Base-by-base conservation (phyloP, 1,284 basidiomycete genomes). In the Leucoagaricus sp. region DNA sequence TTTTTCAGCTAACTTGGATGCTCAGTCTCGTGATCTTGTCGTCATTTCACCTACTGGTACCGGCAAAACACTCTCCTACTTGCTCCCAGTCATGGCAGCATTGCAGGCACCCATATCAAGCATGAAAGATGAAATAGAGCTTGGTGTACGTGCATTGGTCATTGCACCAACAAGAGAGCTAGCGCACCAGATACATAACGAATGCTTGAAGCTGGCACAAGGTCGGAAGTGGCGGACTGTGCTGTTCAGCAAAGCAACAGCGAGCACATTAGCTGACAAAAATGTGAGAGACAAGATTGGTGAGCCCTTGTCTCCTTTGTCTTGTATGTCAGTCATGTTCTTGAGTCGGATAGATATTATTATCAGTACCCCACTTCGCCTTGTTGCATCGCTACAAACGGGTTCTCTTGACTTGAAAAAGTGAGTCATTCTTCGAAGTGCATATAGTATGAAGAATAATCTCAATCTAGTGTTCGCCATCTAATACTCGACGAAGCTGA, bases 181-280 rank as follows among this genome's bases (percentile, higher is more conserved):
- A n/a, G 95, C 96, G 0, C 89, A 94, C 62, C 97, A 99, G 69
- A 98, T 99, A 58, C 82, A 94, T 60, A 94, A 94, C 57, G 97
- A 99, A 68, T 93, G 90, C 60, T 69, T 91, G 44, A 94, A 93
- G 68, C 75, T 97, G 12, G 88, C 89, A 1, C 79, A 86, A 60
- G 93, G 91, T 6, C 81, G 92, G 47, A 91, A 88, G 64, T 97
- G 95, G 94, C 80, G 86, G 52, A 81, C 90, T 29, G 76, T 93
- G 2, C 75, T 97, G 21, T 89, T 94, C 65, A 92, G 86, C 68
- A 96, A 95, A 70, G 91, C 94, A 4, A 93, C 89, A 1, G 89
- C 89, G 0, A 85, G 76, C 58, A 87, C 87, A 0, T 69, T 94
- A 49, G 75, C 84, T 6, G 85, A 91, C 64, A 90, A 86, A 66